Percentiles rank a stretch among this genome's conserved stretches.
These are phyloP conservation scores for Physaria fendleri DNA, from an alignment of 345 rosid genomes.

Conservation along the genomic window DNA sequence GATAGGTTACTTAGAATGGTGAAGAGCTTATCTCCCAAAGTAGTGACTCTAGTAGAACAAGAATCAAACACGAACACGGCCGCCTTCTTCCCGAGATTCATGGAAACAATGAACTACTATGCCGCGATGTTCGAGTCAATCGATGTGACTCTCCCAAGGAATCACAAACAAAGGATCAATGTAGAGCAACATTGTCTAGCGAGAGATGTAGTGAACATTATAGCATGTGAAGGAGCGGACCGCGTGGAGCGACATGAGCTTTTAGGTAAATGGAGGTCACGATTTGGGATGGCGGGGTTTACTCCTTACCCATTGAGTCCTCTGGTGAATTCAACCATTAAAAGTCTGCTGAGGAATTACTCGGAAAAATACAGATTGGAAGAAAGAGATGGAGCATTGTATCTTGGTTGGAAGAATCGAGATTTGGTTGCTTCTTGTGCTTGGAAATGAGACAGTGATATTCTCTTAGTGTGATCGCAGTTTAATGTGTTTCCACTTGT, in stretches of 20 bases:
- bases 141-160: conserved; percentile 67
- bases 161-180: conserved; percentile 72
- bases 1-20: conserved; percentile 74
- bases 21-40: conserved; percentile 73
- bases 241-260: conserved; percentile 88
- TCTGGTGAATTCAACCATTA: conserved; percentile 68
- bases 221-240: conserved; percentile 88
- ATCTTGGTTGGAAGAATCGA: conserved; percentile 89
- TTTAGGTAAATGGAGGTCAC: conserved; percentile 75
- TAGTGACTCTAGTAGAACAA: conserved; percentile 93
- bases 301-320: conserved; percentile 70
- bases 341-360: conserved; percentile 56
- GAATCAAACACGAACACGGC: conserved; percentile 95
- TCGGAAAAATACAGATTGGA: conserved; percentile 60
- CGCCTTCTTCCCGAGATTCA: conserved; percentile 82
- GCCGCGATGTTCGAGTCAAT: conserved; percentile 92
- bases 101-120: conserved; percentile 70
- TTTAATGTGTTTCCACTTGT: conserved; percentile 11
- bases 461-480: not conserved
- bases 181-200: conserved; percentile 99
- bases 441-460: conserved; percentile 48
- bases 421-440: conserved; percentile 93
- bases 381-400: conserved; percentile 78
- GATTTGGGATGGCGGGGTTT: conserved; percentile 88
- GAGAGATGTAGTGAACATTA: conserved; percentile 80